Evolutionary conservation across 2,329 filamentous ascomycete species (phyloP).

Genomic region (Dactylellina haptotyla): DNA sequence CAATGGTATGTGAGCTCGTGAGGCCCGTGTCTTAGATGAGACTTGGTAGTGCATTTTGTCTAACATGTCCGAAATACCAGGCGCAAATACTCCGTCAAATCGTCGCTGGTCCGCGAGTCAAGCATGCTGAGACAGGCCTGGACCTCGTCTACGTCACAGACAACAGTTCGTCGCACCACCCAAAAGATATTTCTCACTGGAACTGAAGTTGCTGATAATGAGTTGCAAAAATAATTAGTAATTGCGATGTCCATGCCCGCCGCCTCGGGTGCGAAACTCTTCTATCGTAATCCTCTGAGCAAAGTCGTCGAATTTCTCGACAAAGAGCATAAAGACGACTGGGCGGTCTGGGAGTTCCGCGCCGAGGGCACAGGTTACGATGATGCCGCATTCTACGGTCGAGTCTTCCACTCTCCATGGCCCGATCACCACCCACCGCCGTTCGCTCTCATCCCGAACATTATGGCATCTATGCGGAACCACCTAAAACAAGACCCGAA

Average conservation of each 20-base stretch:
- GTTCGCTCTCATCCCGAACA: conserved; percentile 85
- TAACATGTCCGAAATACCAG: not conserved
- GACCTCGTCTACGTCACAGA: conserved; percentile 97
- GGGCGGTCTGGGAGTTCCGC: conserved; percentile 98
- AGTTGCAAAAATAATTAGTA: too few species aligned
- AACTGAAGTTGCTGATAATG: conserved; percentile 58
- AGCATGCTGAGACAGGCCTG: conserved; percentile 85
- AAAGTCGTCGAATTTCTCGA: conserved; percentile 88
- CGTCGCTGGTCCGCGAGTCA: conserved; percentile 83
- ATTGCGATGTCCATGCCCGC: conserved; percentile 85
- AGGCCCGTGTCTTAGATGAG: not conserved
- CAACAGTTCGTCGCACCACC: conserved; percentile 70
- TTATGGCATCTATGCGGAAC: conserved; percentile 90
- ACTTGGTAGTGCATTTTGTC: not conserved
- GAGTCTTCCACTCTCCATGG: conserved; percentile 92
- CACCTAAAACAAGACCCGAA: conserved; percentile 73
- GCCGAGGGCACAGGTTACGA: conserved; percentile 97
- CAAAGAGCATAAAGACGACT: conserved; percentile 80
- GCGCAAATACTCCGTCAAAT: conserved; percentile 79
- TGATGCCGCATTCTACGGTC: conserved; percentile 83
- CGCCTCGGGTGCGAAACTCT: conserved; percentile 86
- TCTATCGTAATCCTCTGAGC: conserved; percentile 92
- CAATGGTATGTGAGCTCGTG: conserved; percentile 23
- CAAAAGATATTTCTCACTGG: not conserved
- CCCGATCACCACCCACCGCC: conserved; percentile 97